phyloP scores from a whole-genome alignment of 306 rosid genomes.

The Leucaena leucocephala region DNA sequence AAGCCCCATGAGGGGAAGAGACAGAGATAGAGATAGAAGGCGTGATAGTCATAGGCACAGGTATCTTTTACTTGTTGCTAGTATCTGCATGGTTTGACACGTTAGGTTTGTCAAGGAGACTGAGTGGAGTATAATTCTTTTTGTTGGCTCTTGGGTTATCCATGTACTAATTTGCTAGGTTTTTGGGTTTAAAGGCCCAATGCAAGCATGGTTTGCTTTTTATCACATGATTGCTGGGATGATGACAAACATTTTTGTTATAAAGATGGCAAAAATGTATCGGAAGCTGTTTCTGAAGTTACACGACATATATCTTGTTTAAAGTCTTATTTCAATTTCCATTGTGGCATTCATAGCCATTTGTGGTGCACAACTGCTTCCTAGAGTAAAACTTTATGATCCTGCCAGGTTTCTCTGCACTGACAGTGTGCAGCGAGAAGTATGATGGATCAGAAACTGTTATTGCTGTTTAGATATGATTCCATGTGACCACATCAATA shows the following conservation, averaged over 20 bases:
- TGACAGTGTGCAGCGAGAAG: slow-evolving; percentile 99
- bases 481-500: neutral
- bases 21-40: slow-evolving; percentile 89
- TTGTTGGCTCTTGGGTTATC: neutral
- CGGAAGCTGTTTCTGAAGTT: slow-evolving; percentile 62
- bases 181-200: slow-evolving; percentile 4
- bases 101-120: neutral
- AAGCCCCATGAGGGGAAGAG: slow-evolving; percentile 87
- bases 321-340: slow-evolving; percentile 45
- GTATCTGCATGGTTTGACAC: slow-evolving; percentile 18
- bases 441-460: slow-evolving; percentile 87
- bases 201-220: slow-evolving; percentile 20
- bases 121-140: slow-evolving; percentile 15
- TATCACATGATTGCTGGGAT: slow-evolving; percentile 2
- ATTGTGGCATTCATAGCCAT: slow-evolving; percentile 75
- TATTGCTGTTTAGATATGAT: slow-evolving; percentile 24
- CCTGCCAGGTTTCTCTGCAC: slow-evolving; percentile 99
- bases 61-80: slow-evolving; percentile 42
- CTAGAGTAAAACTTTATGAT: slow-evolving; percentile 61
- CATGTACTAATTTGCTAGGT: slow-evolving; percentile 23
- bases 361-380: slow-evolving; percentile 72
- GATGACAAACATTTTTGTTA: neutral
- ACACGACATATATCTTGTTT: slow-evolving; percentile 23
- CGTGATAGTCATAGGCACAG: slow-evolving; percentile 91
- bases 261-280: slow-evolving; percentile 9